Percentiles rank a stretch among this genome's conserved stretches.
Conservation (phyloP, 768 basidiomycete genomes). For the Xerocomus brunneocitrinus region DNA sequence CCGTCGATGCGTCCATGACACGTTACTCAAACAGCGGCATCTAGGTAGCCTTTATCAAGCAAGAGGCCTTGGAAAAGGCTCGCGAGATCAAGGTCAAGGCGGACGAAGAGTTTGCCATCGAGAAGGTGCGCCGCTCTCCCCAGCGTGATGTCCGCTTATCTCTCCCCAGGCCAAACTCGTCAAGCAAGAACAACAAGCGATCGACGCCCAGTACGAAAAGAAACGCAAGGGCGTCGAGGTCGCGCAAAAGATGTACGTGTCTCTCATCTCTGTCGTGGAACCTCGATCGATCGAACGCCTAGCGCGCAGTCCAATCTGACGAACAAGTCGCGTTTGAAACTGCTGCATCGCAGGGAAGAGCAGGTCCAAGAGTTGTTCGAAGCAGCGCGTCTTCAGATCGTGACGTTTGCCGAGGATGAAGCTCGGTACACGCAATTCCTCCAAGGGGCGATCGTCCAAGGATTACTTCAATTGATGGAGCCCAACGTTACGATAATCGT, state of each 20-base stretch:
- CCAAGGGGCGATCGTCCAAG: slow-evolving; percentile 81
- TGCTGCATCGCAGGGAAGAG: slow-evolving; percentile 89
- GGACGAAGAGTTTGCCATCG: slow-evolving; percentile 98
- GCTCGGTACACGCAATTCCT: slow-evolving; percentile 78
- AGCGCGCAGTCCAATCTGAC: slow-evolving; percentile 95
- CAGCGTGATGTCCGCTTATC: not conserved
- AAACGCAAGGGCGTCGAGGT: slow-evolving; percentile 92
- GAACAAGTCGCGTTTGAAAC: slow-evolving; percentile 89
- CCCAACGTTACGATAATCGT: slow-evolving; percentile 59
- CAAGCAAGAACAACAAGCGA: slow-evolving; percentile 90
- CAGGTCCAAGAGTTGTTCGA: slow-evolving; percentile 86
- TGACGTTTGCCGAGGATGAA: slow-evolving; percentile 58
- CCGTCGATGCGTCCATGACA: not conserved
- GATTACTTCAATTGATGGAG: slow-evolving; percentile 79
- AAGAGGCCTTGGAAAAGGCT: slow-evolving; percentile 96
- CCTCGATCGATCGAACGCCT: slow-evolving; percentile 6
- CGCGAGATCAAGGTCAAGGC: slow-evolving; percentile 96
- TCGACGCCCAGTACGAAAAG: slow-evolving; percentile 94
- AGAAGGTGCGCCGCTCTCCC: slow-evolving; percentile 60
- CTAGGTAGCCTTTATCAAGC: slow-evolving; percentile 97
- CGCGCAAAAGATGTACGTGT: slow-evolving; percentile 89
- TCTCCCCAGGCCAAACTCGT: slow-evolving; percentile 83
- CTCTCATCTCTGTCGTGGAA: not conserved
- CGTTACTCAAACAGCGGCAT: slow-evolving; percentile 2
- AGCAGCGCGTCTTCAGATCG: slow-evolving; percentile 59